Conservation (phyloP, 257 asterid species). For the Penstemon newberryi region DNA sequence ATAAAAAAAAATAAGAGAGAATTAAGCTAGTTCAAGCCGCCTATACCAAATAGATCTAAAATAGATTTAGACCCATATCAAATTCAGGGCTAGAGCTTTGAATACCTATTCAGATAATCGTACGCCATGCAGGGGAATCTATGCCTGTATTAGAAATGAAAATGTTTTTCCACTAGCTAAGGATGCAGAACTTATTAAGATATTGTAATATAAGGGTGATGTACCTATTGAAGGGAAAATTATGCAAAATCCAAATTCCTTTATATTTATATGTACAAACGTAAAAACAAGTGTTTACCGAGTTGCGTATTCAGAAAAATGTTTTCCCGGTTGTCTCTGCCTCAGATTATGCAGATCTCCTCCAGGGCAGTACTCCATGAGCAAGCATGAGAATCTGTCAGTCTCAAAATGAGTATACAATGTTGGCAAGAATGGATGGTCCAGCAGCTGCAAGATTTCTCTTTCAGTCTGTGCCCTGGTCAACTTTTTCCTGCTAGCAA, state of each 20-base stretch:
- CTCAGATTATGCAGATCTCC: conserved; percentile 56
- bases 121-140: neutral
- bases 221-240: neutral
- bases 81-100: neutral
- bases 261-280: conserved; percentile 7
- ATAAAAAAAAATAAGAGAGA: no score
- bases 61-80: neutral
- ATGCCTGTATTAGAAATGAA: neutral
- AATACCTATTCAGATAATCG: conserved; percentile 12
- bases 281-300: conserved; percentile 31
- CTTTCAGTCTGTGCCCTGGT: conserved; percentile 49
- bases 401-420: conserved; percentile 59
- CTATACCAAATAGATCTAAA: conserved; percentile 1
- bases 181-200: neutral
- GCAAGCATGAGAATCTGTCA: conserved; percentile 51
- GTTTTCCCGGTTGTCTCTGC: conserved; percentile 60
- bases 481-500: conserved; percentile 52
- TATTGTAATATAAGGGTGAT: neutral
- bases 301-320: conserved; percentile 56
- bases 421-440: conserved; percentile 62
- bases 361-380: conserved; percentile 63
- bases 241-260: neutral
- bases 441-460: conserved; percentile 60
- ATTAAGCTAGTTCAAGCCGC: conserved; percentile 3
- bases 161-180: neutral